Evolutionary conservation across 768 basidiomycete species (phyloP).

Genomic region (Macrolepiota albuminosa): DNA sequence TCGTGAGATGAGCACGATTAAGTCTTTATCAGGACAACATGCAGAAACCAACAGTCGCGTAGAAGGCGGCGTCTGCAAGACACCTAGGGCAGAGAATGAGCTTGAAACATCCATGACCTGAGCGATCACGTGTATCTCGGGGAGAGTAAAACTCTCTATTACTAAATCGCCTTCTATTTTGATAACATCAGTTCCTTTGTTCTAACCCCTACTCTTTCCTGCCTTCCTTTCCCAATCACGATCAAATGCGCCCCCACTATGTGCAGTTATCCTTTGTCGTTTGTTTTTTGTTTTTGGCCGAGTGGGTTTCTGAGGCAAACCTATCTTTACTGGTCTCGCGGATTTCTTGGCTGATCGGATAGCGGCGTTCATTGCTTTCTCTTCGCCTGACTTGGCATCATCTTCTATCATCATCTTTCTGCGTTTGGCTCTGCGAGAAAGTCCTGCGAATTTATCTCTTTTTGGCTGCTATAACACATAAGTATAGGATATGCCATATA

Average conservation of each 20-base stretch:
- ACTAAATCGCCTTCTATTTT: slow-evolving; percentile 36
- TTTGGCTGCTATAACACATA: slow-evolving; percentile 46
- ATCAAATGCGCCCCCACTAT: slow-evolving; percentile 45
- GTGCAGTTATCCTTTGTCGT: slow-evolving; percentile 28
- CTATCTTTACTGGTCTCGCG: slow-evolving; percentile 69
- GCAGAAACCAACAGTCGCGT: slow-evolving; percentile 57
- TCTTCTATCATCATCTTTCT: slow-evolving; percentile 83
- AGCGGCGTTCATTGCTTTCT: slow-evolving; percentile 57
- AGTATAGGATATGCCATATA: not conserved
- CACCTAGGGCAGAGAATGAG: slow-evolving; percentile 54
- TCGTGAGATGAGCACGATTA: slow-evolving; percentile 62
- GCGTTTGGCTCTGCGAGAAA: slow-evolving; percentile 84
- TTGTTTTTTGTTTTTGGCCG: slow-evolving; percentile 30
- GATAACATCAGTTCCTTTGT: slow-evolving; percentile 58
- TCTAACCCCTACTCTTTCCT: slow-evolving; percentile 51
- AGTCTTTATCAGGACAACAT: slow-evolving; percentile 85
- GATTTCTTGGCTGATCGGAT: slow-evolving; percentile 88
- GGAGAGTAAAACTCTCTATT: not conserved
- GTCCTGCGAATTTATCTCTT: slow-evolving; percentile 73
- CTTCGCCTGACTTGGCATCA: slow-evolving; percentile 59
- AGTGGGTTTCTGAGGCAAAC: slow-evolving; percentile 36
- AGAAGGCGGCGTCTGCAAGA: slow-evolving; percentile 49
- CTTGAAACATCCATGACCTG: slow-evolving; percentile 21
- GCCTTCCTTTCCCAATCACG: slow-evolving; percentile 50
- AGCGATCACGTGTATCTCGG: not conserved